Base-by-base conservation (phyloP, 805 yeast species). In the Zygoascus flipseniorum region DNA sequence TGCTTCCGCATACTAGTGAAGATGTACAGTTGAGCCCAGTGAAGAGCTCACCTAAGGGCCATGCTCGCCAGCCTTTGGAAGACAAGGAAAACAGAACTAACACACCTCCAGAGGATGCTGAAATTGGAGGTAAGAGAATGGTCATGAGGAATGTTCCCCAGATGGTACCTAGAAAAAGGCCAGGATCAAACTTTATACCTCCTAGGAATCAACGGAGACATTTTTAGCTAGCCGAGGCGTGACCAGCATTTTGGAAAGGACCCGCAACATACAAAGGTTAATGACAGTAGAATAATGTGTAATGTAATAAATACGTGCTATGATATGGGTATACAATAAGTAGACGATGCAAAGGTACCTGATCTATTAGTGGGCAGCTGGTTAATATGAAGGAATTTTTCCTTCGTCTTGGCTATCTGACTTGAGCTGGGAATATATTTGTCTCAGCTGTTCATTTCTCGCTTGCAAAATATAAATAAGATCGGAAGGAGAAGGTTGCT, bases 401-500 rank as follows among this genome's bases (percentile, higher is more conserved):
- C 16, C 39, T 35, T 35, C 39, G 39, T 3, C 8, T 8, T 16
- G 42, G 18, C 8, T 16, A 5, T 37, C 44, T 4, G 44, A 42
- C 44, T 42, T 19, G 26, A 11, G 44, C 6, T 42, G 18, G 48
- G 20, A 14, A 5, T 18, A 31, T 3, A 56, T 20, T 28, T 45
- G 42, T 20, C 48, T 35, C 31, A 59, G 48, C 52, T 60, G 60
- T 20, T 52, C 53, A 41, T 53, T 54, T 18, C 62, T 44, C n/a
- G 48, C 54, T 26, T 52, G 44, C 37, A 58, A 57, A 16, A 48
- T 43, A 42, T 39, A 52, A 14, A 58, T 52, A 50, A 56, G 42
- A 11, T 28, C 47, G 5, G 19, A 20, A 10, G 52, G 14, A 5
- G 43, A 18, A 5, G 26, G 44, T 11, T 42, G 20, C 13, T 42